These are phyloP conservation scores for Monilinia aucupariae DNA, from an alignment of 2,329 filamentous ascomycete genomes.

Conservation along the genomic window DNA sequence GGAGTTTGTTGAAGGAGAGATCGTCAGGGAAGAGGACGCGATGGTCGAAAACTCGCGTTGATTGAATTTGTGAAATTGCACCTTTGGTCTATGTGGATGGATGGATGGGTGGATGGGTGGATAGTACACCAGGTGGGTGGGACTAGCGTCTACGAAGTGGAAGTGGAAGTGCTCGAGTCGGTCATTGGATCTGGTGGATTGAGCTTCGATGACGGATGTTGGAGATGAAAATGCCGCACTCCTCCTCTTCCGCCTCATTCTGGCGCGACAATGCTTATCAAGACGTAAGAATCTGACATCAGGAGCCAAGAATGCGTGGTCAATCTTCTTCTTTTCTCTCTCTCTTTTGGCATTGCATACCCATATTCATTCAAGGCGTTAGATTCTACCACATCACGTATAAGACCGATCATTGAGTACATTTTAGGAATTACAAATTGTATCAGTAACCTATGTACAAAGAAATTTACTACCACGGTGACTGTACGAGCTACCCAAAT, in stretches of 20 bases:
- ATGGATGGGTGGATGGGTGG: no score
- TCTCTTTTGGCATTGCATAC: no score
- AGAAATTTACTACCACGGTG: not conserved
- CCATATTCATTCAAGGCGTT: not conserved
- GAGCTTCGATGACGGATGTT: constrained; percentile 2
- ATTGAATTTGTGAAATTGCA: constrained; percentile 17
- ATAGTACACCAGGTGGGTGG: no score
- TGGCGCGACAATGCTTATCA: not conserved
- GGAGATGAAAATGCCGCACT: not conserved
- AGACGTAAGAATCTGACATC: no score
- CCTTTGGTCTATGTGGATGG: not conserved
- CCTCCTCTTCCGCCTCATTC: constrained; percentile 3
- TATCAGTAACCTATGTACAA: constrained; percentile 11
- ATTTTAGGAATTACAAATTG: constrained; percentile 5
- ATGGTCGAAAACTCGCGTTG: constrained; percentile 24
- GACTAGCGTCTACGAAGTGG: no score
- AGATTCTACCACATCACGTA: not conserved
- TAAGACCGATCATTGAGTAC: not conserved
- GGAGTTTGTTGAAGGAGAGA: constrained; percentile 13
- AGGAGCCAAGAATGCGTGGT: no score
- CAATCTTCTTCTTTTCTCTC: no score
- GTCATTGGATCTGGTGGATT: no score
- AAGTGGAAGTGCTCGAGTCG: no score
- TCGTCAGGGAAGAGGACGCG: constrained; percentile 23
- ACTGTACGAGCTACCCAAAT: not conserved